A percentile compares a stretch with the other conserved stretches of the same genome.
Evolutionary conservation across 179 eudicot species (phyloP).

Genomic region (Amaranthus tricolor): DNA sequence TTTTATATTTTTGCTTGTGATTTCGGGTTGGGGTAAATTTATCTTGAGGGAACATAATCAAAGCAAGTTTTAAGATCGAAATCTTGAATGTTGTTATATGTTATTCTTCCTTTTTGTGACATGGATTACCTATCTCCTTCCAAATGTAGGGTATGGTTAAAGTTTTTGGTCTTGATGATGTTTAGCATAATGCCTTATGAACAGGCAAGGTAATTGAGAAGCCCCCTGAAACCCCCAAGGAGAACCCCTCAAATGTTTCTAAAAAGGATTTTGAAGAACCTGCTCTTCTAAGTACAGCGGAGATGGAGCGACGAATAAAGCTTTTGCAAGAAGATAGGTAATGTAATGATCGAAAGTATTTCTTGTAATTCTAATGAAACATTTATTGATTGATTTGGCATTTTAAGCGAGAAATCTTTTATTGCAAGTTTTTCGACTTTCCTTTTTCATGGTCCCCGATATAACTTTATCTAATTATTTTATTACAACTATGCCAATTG

Average conservation of each 20-base stretch:
- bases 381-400: neutral
- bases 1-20: neutral
- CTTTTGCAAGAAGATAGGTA: constrained; percentile 77
- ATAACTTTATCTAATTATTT: too few relatives aligned
- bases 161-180: constrained; percentile 31
- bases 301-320: constrained; percentile 67
- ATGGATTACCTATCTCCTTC: constrained; percentile 16
- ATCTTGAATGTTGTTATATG: constrained; percentile 6
- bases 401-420: neutral
- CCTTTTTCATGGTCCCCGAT: too few relatives aligned
- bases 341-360: neutral
- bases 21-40: neutral
- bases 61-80: neutral
- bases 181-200: constrained; percentile 40
- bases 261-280: constrained; percentile 43
- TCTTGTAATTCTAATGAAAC: constrained; percentile 2
- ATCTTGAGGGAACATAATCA: neutral
- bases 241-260: constrained; percentile 38
- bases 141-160: constrained; percentile 29
- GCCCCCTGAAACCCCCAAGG: constrained; percentile 12
- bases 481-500: too few relatives aligned
- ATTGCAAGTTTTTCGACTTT: neutral
- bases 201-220: constrained; percentile 62
- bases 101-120: constrained; percentile 14
- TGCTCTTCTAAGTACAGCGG: constrained; percentile 56